Conservation (phyloP, 75 land plant genomes). For the Selaginella tamariscina region DNA sequence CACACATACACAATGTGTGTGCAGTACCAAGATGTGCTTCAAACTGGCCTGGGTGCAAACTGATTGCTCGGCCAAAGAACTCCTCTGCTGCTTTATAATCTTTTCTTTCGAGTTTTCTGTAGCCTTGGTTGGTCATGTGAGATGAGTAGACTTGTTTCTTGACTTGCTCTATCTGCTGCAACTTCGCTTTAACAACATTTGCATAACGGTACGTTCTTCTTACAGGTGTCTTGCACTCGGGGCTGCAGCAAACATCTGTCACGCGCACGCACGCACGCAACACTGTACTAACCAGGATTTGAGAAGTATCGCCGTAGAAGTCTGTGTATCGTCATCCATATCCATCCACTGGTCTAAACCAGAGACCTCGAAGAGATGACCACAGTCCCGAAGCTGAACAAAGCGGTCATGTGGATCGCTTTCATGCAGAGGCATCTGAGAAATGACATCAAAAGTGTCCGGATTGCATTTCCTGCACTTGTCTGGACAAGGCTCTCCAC, state of each 20-base stretch:
- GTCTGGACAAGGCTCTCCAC: conserved; percentile 17
- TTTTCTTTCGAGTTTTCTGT: not conserved
- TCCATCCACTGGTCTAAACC: conserved; percentile 12
- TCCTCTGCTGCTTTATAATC: conserved; percentile 5
- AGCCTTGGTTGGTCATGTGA: conserved; percentile 4
- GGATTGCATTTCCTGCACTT: conserved; percentile 16
- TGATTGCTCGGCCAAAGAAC: not conserved
- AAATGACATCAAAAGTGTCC: conserved; percentile 7
- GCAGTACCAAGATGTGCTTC: conserved; percentile 21
- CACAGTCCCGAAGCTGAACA: conserved; percentile 14
- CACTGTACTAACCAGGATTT: not conserved
- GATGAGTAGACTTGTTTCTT: conserved; percentile 12
- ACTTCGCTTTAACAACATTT: not conserved
- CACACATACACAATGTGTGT: too few species aligned
- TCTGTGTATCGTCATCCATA: not conserved
- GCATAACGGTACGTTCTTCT: conserved; percentile 10
- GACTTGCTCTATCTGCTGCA: not conserved
- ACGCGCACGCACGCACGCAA: not conserved
- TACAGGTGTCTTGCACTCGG: conserved; percentile 4
- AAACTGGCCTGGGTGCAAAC: not conserved
- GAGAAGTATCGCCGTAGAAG: not conserved
- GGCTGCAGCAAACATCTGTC: conserved; percentile 4
- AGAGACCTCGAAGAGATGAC: conserved; percentile 2
- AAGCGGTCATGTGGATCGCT: not conserved
- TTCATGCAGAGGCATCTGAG: not conserved